Evolutionary conservation across 768 basidiomycete species (phyloP).

Genomic region (Clitopilus hobsonii): DNA sequence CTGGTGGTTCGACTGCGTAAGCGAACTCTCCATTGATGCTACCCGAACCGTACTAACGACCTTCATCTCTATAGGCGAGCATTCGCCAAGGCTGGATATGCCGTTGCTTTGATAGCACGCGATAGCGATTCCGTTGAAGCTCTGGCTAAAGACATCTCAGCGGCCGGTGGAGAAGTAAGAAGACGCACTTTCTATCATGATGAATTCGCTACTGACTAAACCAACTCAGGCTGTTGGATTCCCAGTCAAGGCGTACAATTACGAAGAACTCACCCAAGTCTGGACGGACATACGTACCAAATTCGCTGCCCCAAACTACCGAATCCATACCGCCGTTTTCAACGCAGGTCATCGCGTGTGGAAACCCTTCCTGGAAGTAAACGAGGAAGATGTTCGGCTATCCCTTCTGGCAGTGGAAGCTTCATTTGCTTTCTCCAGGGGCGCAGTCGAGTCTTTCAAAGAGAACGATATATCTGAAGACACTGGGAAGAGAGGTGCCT

Average conservation of each 20-base stretch:
- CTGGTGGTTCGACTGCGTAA: slow-evolving; percentile 57
- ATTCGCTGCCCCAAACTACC: slow-evolving; percentile 43
- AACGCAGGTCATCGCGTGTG: slow-evolving; percentile 56
- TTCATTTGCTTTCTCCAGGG: slow-evolving; percentile 63
- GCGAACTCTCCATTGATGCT: slow-evolving; percentile 13
- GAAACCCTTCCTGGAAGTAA: slow-evolving; percentile 66
- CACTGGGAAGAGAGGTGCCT: slow-evolving; percentile 51
- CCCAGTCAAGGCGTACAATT: slow-evolving; percentile 45
- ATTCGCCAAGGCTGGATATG: slow-evolving; percentile 61
- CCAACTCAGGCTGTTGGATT: slow-evolving; percentile 50
- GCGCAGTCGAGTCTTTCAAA: slow-evolving; percentile 56
- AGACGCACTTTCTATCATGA: not conserved
- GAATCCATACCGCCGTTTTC: slow-evolving; percentile 58
- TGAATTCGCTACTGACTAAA: not conserved
- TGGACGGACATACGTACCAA: slow-evolving; percentile 41
- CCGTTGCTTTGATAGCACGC: slow-evolving; percentile 62
- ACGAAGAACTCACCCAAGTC: slow-evolving; percentile 43
- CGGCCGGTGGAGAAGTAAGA: slow-evolving; percentile 51
- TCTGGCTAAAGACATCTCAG: slow-evolving; percentile 50
- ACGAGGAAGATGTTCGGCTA: slow-evolving; percentile 49
- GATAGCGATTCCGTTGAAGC: slow-evolving; percentile 45
- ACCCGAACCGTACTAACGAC: not conserved
- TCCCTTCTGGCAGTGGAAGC: slow-evolving; percentile 40
- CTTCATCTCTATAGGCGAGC: slow-evolving; percentile 37
- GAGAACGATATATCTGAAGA: slow-evolving; percentile 44